Conservation (phyloP, 2,329 filamentous ascomycete species). For the Fusarium sororula region DNA sequence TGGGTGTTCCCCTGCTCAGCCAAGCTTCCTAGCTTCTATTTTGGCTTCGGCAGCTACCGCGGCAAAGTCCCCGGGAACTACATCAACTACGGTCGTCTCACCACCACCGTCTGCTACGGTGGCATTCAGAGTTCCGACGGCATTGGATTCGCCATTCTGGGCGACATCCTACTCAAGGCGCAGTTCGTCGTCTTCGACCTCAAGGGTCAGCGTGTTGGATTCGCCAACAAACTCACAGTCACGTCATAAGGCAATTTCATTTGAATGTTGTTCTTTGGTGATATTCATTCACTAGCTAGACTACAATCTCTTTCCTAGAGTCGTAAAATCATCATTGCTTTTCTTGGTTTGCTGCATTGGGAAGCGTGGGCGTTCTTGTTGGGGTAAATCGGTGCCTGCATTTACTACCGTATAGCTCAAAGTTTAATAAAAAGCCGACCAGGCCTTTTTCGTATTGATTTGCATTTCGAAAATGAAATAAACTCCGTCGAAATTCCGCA, state of each 20-base stretch:
- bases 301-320: neutral
- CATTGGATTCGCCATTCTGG: conserved; percentile 51
- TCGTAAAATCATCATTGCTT: neutral
- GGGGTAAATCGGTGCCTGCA: conserved; percentile 5
- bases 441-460: neutral
- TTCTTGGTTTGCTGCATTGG: conserved; percentile 30
- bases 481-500: neutral
- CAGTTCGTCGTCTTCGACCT: conserved; percentile 56
- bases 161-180: conserved; percentile 55
- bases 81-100: conserved; percentile 49
- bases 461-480: neutral
- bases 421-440: conserved; percentile 16
- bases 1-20: conserved; percentile 67
- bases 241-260: neutral
- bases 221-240: conserved; percentile 50
- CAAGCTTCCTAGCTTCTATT: conserved; percentile 55
- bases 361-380: conserved; percentile 34
- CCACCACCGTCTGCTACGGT: conserved; percentile 46
- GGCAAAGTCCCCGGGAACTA: conserved; percentile 50
- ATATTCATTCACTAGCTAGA: neutral
- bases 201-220: conserved; percentile 46
- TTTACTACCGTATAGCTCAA: conserved; percentile 14
- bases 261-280: neutral
- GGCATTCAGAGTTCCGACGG: conserved; percentile 50
- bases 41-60: conserved; percentile 48